These are phyloP conservation scores for Paraconiothyrium brasiliense DNA, from an alignment of 2,329 filamentous ascomycete genomes.

Conservation along the genomic window DNA sequence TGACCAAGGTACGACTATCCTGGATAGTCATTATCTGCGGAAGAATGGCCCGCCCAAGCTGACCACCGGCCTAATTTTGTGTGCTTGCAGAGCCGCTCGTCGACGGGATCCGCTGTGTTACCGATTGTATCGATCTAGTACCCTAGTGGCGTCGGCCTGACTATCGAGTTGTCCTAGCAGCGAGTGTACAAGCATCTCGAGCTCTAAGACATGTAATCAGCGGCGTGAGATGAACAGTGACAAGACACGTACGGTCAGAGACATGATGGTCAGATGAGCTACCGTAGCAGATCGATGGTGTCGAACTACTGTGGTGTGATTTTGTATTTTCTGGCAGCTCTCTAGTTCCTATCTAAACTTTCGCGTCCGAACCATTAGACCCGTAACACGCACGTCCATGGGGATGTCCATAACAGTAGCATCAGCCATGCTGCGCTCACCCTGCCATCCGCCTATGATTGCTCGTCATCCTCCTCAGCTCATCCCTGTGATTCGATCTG, in stretches of 20 bases:
- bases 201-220: conserved; percentile 10
- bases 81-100: not conserved
- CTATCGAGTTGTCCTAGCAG: not conserved
- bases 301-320: conserved; percentile 7
- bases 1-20: too few species aligned
- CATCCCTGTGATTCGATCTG: conserved; percentile 3
- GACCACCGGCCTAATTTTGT: not conserved
- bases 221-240: conserved; percentile 1
- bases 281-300: not conserved
- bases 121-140: not conserved
- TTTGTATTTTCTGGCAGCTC: conserved; percentile 24
- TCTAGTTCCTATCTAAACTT: conserved; percentile 23
- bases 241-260: conserved; percentile 2
- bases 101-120: not conserved
- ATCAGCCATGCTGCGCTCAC: conserved; percentile 15
- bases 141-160: not conserved
- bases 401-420: not conserved
- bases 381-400: not conserved
- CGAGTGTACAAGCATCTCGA: conserved; percentile 10
- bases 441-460: conserved; percentile 14
- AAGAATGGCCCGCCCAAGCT: not conserved
- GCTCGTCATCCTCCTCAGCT: not conserved
- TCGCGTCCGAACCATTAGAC: conserved; percentile 2
- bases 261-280: conserved; percentile 7
- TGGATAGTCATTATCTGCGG: not conserved